Percentiles rank a stretch among this genome's conserved stretches.
These are phyloP conservation scores for Magnolia kwangsiensis DNA, from an alignment of 164 flowering plant genomes.

Conservation along the genomic window DNA sequence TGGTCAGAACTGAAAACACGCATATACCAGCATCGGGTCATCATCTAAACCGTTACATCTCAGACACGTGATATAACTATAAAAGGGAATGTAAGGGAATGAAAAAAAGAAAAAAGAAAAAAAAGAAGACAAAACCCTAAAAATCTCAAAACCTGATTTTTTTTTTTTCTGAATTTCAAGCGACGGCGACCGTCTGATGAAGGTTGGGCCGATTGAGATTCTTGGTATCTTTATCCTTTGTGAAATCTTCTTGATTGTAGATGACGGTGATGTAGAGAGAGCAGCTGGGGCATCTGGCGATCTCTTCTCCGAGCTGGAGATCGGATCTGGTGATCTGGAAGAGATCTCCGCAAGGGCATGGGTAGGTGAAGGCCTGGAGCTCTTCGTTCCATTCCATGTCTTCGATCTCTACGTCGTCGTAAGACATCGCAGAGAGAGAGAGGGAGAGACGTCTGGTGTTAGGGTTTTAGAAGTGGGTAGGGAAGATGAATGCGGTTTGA, in stretches of 20 bases:
- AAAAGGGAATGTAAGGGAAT: neutral
- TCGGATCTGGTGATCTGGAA: conserved; percentile 90
- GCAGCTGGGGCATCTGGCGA: conserved; percentile 96
- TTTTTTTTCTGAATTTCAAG: conserved; percentile 20
- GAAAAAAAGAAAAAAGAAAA: neutral
- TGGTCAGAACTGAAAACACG: neutral
- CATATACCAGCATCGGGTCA: neutral
- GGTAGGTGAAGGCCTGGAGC: conserved; percentile 73
- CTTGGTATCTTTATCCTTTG: conserved; percentile 29
- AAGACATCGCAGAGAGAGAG: conserved; percentile 52
- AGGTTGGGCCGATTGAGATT: conserved; percentile 28
- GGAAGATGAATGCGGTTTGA: too few species aligned
- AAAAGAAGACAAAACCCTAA: neutral
- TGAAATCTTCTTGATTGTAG: conserved; percentile 78
- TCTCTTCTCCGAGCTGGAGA: conserved; percentile 75
- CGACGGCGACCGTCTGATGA: conserved; percentile 57
- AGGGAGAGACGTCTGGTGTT: neutral
- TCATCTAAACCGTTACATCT: neutral
- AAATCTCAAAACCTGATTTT: neutral
- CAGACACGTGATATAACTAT: neutral
- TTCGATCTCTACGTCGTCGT: conserved; percentile 96
- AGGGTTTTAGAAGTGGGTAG: neutral
- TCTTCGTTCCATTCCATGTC: conserved; percentile 98
- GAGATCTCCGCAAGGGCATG: conserved; percentile 94
- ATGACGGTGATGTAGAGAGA: conserved; percentile 88